Conservation (phyloP, 805 yeast species). For the Lipomyces lipofer region DNA sequence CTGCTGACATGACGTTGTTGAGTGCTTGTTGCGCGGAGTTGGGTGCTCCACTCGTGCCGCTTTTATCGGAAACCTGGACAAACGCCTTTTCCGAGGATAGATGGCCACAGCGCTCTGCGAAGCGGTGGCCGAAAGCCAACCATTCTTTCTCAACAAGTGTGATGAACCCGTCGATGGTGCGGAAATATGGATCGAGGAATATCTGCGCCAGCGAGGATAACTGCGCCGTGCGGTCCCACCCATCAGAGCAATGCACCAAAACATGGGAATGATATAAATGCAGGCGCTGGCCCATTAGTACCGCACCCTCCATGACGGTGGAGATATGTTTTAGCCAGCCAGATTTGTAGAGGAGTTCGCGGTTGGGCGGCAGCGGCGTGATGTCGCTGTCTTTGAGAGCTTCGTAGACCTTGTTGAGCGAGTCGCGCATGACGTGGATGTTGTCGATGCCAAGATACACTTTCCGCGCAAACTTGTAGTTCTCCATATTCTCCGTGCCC, state of each 20-base stretch:
- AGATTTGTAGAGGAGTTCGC: constrained; percentile 59
- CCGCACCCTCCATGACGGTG: constrained; percentile 70
- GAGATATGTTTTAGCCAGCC: constrained; percentile 78
- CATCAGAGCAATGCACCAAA: constrained; percentile 92
- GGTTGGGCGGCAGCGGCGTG: constrained; percentile 52
- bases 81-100: constrained; percentile 51
- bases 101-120: constrained; percentile 80
- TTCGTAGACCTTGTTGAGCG: constrained; percentile 61
- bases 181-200: constrained; percentile 84
- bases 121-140: constrained; percentile 91
- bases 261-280: constrained; percentile 81
- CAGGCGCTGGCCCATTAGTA: constrained; percentile 75
- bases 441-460: constrained; percentile 89
- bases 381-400: constrained; percentile 69
- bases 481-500: constrained; percentile 92
- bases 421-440: constrained; percentile 92
- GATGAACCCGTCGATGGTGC: constrained; percentile 87
- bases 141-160: constrained; percentile 89
- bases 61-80: constrained; percentile 27
- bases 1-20: constrained; percentile 48
- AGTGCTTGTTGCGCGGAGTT: constrained; percentile 48
- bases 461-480: constrained; percentile 69
- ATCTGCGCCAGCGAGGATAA: constrained; percentile 79
- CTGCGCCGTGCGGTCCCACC: constrained; percentile 98
- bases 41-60: constrained; percentile 32